Evolutionary conservation across 129 eudicot genomes (phyloP).

Genomic region (Helianthus tuberosus): DNA sequence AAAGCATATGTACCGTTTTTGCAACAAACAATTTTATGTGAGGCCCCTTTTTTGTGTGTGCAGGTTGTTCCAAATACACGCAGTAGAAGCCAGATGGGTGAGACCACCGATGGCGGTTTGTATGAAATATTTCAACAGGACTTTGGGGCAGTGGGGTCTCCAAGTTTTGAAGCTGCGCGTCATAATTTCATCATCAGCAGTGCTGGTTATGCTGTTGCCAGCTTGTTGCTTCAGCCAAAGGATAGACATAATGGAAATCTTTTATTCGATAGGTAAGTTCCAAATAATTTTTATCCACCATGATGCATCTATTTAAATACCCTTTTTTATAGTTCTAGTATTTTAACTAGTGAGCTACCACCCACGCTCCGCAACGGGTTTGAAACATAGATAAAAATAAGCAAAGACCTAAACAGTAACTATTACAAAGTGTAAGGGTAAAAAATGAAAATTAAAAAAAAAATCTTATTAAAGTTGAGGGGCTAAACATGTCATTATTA

Average conservation of each 20-base stretch:
- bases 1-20: neutral
- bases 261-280: constrained; percentile 81
- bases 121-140: constrained; percentile 99
- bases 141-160: constrained; percentile 92
- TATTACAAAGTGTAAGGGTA: too few relatives aligned
- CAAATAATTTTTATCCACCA: neutral
- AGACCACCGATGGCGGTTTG: constrained; percentile 95
- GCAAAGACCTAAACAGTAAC: too few relatives aligned
- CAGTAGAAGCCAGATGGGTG: constrained; percentile 99
- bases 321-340: neutral
- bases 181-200: constrained; percentile 91
- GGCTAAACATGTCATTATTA: too few relatives aligned
- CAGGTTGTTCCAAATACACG: constrained; percentile 99
- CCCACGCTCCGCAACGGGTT: too few relatives aligned
- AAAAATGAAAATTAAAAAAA: too few relatives aligned
- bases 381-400: too few relatives aligned
- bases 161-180: constrained; percentile 95
- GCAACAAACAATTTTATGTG: neutral
- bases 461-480: too few relatives aligned
- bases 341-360: neutral
- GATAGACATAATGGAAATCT: constrained; percentile 99
- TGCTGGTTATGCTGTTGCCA: constrained; percentile 99
- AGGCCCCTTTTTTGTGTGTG: constrained; percentile 1
- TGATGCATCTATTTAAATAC: neutral
- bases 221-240: constrained; percentile 96